Evolutionary conservation across 2,329 filamentous ascomycete genomes (phyloP), one percentile per base, ranked within the genome.

Genomic region (Hyphodiscus sp.): DNA sequence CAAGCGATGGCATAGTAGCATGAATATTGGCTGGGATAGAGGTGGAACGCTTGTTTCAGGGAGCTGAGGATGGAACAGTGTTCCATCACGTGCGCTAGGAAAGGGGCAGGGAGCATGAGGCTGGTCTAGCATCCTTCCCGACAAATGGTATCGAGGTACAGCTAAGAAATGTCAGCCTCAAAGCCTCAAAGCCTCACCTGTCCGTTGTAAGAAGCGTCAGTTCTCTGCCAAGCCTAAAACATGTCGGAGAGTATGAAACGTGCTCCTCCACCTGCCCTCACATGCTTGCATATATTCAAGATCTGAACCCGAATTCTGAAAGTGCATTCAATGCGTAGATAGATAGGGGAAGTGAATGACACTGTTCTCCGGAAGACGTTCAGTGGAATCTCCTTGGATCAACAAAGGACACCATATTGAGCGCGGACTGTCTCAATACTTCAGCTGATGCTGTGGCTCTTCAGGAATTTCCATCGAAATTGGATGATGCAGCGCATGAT

Each of bases 391-490:
- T n/a, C n/a, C n/a, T n/a, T n/a, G n/a, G n/a, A n/a, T n/a, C n/a
- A n/a, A n/a, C n/a, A n/a, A n/a, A n/a, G n/a, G n/a, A n/a, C n/a
- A n/a, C n/a, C n/a, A 20, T 49, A 46, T 51, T 44, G 30, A 43
- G 49, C 49, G 45, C 49, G 51, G 49, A 52, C 53, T 49, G 53
- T 52, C 53, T 51, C 52, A 49, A 45, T 53, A 16, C 16, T 46
- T 46, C 45, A 20, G 45, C 23, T 20, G 43, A 23, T 23, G 3
- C 19, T 7, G 19, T 45, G 19, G 43, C 7, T 33, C 29, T 33
- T 33, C 29, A 8, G 29, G 29, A 33, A 33, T 7, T 33, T 33
- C 29, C 29, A 8, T 33, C 29, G 29, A 7, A 33, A 33, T 33
- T 33, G 29, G 13, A 13, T 33, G 7, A 8, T 33, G 29, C 13